A percentile compares a stretch with the other conserved stretches of the same genome.
Conservation (phyloP, 2,329 filamentous ascomycete genomes). For the Leptoxyphium fumago region DNA sequence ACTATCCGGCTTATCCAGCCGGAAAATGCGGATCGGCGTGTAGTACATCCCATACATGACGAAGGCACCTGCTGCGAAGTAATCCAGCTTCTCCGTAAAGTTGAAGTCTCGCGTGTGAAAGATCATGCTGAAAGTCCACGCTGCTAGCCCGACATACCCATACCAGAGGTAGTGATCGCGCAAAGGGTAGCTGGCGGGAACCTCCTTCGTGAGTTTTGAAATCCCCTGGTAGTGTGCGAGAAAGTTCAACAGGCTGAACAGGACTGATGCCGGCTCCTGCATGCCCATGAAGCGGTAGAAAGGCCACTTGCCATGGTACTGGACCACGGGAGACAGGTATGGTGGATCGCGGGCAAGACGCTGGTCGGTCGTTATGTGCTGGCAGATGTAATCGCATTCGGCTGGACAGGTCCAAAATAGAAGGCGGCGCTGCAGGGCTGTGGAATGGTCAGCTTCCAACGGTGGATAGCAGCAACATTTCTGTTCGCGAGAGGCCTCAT, state of each 20-base stretch:
- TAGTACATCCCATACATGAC: slow-evolving; percentile 89
- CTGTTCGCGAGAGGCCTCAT: too few relatives aligned
- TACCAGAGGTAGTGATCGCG: slow-evolving; percentile 68
- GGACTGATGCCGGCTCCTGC: slow-evolving; percentile 85
- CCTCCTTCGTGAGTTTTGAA: slow-evolving; percentile 48
- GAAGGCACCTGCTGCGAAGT: slow-evolving; percentile 80
- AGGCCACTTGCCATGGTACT: slow-evolving; percentile 99
- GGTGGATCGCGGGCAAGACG: slow-evolving; percentile 52
- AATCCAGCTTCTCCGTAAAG: slow-evolving; percentile 85
- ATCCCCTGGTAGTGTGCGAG: slow-evolving; percentile 72
- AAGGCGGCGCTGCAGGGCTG: slow-evolving; percentile 71
- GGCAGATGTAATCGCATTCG: slow-evolving; percentile 97
- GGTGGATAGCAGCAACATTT: slow-evolving; percentile 4
- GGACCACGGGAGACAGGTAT: slow-evolving; percentile 55
- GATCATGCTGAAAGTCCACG: slow-evolving; percentile 78
- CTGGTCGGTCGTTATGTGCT: slow-evolving; percentile 70
- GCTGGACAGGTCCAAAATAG: slow-evolving; percentile 83
- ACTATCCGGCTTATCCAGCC: slow-evolving; percentile 49
- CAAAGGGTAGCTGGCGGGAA: slow-evolving; percentile 61
- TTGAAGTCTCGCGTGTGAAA: slow-evolving; percentile 85
- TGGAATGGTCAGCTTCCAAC: slow-evolving; percentile 2
- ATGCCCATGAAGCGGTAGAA: slow-evolving; percentile 82
- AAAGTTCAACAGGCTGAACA: slow-evolving; percentile 88
- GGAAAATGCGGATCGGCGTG: slow-evolving; percentile 64
- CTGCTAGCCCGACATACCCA: slow-evolving; percentile 64